Conservation (phyloP, 2,329 filamentous ascomycete genomes). For the Fusarium setosum region DNA sequence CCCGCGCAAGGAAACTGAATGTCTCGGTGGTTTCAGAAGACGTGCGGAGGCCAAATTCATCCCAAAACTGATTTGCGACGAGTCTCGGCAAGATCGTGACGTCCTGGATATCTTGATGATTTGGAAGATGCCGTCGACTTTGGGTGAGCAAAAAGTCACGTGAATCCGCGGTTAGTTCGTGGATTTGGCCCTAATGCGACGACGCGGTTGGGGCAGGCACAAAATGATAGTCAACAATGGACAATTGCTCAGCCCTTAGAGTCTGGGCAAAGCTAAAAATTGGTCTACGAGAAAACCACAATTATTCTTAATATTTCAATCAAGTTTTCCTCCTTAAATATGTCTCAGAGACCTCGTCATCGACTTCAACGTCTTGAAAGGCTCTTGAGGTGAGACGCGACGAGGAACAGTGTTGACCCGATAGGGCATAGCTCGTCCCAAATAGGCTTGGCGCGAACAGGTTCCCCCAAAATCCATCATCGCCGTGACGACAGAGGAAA, state of each 20-base stretch:
- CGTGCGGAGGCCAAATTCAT: not conserved
- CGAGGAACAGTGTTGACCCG: not conserved
- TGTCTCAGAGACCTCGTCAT: constrained; percentile 5
- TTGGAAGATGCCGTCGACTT: constrained; percentile 17
- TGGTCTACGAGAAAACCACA: not conserved
- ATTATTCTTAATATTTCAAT: not conserved
- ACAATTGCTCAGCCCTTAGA: not conserved
- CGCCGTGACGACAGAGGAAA: constrained; percentile 47
- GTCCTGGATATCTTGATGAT: constrained; percentile 2
- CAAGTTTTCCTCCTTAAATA: not conserved
- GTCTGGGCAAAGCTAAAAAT: not conserved
- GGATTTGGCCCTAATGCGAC: not conserved
- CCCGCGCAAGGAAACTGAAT: constrained; percentile 8
- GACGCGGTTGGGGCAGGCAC: constrained; percentile 16
- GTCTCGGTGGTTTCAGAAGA: constrained; percentile 24
- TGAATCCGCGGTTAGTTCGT: constrained; percentile 31
- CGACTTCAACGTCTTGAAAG: constrained; percentile 16
- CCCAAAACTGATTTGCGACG: constrained; percentile 21
- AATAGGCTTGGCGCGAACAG: constrained; percentile 11
- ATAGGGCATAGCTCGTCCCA: constrained; percentile 4
- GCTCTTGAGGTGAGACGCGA: constrained; percentile 40
- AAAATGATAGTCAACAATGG: constrained; percentile 9
- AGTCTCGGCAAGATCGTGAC: constrained; percentile 14
- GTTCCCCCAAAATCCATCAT: constrained; percentile 40
- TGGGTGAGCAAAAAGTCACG: constrained; percentile 24